phyloP scores from a whole-genome alignment of 2,329 filamentous ascomycete genomes.

The Trichoderma gracile region DNA sequence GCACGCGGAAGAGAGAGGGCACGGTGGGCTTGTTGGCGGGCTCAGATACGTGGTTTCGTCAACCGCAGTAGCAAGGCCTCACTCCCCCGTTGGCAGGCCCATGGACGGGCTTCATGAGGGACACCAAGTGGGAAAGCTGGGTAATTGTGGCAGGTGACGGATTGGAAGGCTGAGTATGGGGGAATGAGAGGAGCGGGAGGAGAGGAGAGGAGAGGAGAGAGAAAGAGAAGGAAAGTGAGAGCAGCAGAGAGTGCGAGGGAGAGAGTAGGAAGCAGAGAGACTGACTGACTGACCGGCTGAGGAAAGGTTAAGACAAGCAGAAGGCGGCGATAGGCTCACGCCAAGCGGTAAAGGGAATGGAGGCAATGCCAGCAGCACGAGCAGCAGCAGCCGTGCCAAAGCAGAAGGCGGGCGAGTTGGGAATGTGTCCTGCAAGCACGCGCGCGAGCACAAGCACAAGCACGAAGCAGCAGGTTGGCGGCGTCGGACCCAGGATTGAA shows the following conservation, averaged over 20 bases:
- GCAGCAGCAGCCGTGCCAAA: constrained; percentile 23
- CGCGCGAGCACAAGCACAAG: constrained; percentile 18
- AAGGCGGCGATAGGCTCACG: constrained; percentile 25
- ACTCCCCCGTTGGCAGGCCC: constrained; percentile 33
- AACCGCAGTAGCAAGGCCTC: constrained; percentile 30
- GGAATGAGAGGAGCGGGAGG: constrained; percentile 26
- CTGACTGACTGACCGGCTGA: constrained; percentile 27
- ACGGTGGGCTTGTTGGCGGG: constrained; percentile 11
- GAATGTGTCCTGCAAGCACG: constrained; percentile 39
- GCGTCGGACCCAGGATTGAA: constrained; percentile 32
- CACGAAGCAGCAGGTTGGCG: constrained; percentile 29
- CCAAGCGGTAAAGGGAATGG: constrained; percentile 28
- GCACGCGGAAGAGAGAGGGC: constrained; percentile 18
- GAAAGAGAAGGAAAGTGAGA: constrained; percentile 19
- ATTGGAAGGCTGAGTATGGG: constrained; percentile 25
- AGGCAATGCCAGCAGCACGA: constrained; percentile 19
- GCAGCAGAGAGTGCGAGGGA: constrained; percentile 27
- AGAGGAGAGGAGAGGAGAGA: constrained; percentile 28
- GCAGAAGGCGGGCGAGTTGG: constrained; percentile 29
- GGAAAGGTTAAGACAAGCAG: constrained; percentile 30
- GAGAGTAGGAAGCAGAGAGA: not conserved
- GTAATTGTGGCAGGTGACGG: constrained; percentile 28
- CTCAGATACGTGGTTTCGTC: constrained; percentile 20
- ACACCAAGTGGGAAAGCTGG: constrained; percentile 25
- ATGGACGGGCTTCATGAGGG: constrained; percentile 35